Evolutionary conservation across 1,139 yeast species (phyloP), one percentile per base, ranked within the genome.

Genomic region (Barnettozyma hawaiiensis): DNA sequence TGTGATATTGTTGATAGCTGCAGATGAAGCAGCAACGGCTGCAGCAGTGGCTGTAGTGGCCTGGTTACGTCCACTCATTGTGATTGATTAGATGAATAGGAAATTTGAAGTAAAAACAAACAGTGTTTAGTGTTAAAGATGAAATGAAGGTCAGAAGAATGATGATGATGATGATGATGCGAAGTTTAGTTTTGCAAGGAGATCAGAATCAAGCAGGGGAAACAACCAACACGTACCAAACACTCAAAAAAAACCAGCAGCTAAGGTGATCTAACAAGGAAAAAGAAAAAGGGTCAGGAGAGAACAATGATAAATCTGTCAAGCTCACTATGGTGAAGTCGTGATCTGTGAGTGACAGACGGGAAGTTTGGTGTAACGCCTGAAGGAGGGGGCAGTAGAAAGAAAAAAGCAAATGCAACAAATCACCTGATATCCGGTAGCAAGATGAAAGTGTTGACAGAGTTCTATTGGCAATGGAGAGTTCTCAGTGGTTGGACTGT

Each of bases 21-120:
- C 59, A n/a, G 56, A 49, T 2, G 59, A 53, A 2, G 60, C 59
- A 23, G 58, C 60, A 16, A 50, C 59, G 3, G 60, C 60, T 20
- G 58, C 58, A 5, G 58, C 57, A 6, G 55, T 45, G 4, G 56
- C 48, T 18, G 47, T 34, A 7, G 37, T 24, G 23, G 28, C 15
- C 29, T 24, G 35, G 32, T 34, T 28, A 28, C 45, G 47, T 18
- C 32, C 35, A 19, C 43, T 34, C 48, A 45, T 48, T 20, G 5
- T 40, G 15, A 29, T n/a, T 2, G 20, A 29, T 29, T 29, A 29
- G n/a, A 29, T 16, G 20, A 21, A 29, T 7, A 2, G 29, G 15
- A 26, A 14, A 26, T n/a, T n/a, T 26, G 29, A 6, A n/a, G 14
- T n/a, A 26, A 26, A 26, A 26, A 26, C 29, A 26, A n/a, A n/a